Base-by-base conservation (phyloP, 2,329 filamentous ascomycete genomes). In the Ilyonectria destructans region DNA sequence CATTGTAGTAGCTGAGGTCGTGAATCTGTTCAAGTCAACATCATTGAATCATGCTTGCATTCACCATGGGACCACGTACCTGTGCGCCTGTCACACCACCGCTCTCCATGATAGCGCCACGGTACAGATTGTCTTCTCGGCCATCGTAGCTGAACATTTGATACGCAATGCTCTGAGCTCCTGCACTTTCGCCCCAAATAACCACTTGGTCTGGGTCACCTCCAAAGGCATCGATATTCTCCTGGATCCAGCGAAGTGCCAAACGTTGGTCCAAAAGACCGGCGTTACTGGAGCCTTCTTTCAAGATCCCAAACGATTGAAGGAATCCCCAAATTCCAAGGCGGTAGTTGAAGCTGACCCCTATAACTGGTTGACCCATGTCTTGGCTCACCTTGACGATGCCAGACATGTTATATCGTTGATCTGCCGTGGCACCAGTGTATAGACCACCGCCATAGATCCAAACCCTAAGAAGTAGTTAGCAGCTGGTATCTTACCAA, bases 401-500 rank as follows among this genome's bases (percentile, higher is more conserved):
- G 1, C 74, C 74, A 8, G 74, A 76, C 2, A 76, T 60, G 15
- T 76, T 76, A 9, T 75, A 76, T 61, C 89, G 85, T 6, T 85
- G 81, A 67, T 90, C 88, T 68, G 80, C 72, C 71, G 84, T 76
- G 76, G 84, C 81, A 1, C 89, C 89, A 35, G 82, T 80, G 58
- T 81, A 84, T 6, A 89, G 83, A 2, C 86, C 87, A 35, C 88
- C 88, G 13, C 87, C 84, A 70, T 90, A 88, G 29, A 92, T 88
- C 89, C 90, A 92, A 12, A 77, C 76, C 8, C 74, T 76, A 19
- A 15, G 8, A 1, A 83, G 77, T 0, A 82, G 62, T 55, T 9
- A 62, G 26, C 23, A n/a, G 13, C n/a, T n/a, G 15, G 7, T 19
- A 5, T 4, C 8, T 2, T 23, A 1, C 8, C 1, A 2, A 33